Percentiles rank a stretch among this genome's conserved stretches.
Conservation (phyloP, 805 yeast genomes). For the Wickerhamomyces queroliae region DNA sequence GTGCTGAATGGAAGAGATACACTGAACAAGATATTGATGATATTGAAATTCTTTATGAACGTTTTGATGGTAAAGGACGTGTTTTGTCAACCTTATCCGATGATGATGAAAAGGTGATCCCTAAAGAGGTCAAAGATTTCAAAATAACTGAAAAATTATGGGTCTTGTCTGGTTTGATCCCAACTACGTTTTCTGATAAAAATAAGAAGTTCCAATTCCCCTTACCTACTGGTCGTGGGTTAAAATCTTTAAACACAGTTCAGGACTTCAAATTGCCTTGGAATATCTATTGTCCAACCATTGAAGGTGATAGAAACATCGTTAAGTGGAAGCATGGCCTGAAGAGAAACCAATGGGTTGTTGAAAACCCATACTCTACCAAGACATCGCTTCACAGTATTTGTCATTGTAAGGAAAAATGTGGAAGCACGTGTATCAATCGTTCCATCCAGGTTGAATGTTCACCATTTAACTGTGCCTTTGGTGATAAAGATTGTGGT, state of each 20-base stretch:
- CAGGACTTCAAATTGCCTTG: constrained; percentile 26
- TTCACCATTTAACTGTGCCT: constrained; percentile 24
- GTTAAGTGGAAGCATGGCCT: constrained; percentile 24
- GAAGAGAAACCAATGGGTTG: constrained; percentile 14
- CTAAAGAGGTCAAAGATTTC: background rate
- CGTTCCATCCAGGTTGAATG: constrained; percentile 28
- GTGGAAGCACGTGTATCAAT: constrained; percentile 31
- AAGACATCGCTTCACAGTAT: background rate
- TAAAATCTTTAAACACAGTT: constrained; percentile 7
- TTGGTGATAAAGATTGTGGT: constrained; percentile 28
- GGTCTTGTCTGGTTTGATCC: constrained; percentile 17
- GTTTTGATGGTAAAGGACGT: background rate
- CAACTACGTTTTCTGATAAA: constrained; percentile 7
- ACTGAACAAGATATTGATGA: constrained; percentile 14
- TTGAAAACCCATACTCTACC: background rate
- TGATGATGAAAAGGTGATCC: background rate
- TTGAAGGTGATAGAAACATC: constrained; percentile 15
- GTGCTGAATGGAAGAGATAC: constrained; percentile 14
- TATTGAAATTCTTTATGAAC: constrained; percentile 3
- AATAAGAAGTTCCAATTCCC: constrained; percentile 10
- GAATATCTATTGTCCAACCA: constrained; percentile 27
- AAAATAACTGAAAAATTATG: constrained; percentile 9
- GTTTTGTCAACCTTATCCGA: background rate
- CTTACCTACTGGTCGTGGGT: constrained; percentile 18
- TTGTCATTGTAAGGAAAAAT: constrained; percentile 20